These are phyloP conservation scores for Kwoniella shandongensis DNA, from an alignment of 768 basidiomycete species.

Conservation along the genomic window DNA sequence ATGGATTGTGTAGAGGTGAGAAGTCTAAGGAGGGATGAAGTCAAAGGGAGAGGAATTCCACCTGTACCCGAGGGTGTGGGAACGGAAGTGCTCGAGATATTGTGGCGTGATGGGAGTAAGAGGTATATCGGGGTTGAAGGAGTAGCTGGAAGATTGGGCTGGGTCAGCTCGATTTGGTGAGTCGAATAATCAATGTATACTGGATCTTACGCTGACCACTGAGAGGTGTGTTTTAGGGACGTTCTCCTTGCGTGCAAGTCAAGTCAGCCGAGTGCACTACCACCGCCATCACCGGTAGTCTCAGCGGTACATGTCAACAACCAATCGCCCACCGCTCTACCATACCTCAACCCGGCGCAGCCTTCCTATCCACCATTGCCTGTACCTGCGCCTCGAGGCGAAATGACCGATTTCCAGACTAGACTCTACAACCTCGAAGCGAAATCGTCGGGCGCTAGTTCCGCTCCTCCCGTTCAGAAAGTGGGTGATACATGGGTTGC, in stretches of 20 bases:
- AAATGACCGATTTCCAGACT: constrained; percentile 20
- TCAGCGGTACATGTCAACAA: not conserved
- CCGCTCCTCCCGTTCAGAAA: constrained; percentile 41
- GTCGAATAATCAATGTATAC: constrained; percentile 9
- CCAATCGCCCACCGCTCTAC: constrained; percentile 1
- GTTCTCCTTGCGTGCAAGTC: constrained; percentile 46
- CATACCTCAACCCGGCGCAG: not conserved
- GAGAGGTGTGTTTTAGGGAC: constrained; percentile 33
- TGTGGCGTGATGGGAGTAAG: constrained; percentile 43
- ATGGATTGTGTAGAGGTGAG: constrained; percentile 45
- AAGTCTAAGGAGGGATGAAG: constrained; percentile 46
- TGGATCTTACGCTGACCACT: no score
- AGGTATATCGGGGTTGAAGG: constrained; percentile 47
- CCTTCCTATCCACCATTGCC: not conserved
- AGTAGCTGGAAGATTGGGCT: constrained; percentile 42
- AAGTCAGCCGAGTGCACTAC: constrained; percentile 26
- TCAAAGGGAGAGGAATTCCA: constrained; percentile 41
- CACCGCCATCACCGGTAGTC: constrained; percentile 39
- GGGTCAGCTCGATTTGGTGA: constrained; percentile 50
- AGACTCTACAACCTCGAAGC: constrained; percentile 19
- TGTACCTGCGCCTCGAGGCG: no score
- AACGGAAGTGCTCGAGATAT: constrained; percentile 47
- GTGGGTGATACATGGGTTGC: constrained; percentile 48
- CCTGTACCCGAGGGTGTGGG: constrained; percentile 42
- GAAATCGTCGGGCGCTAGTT: constrained; percentile 2